Percentiles rank a stretch among this genome's conserved stretches.
These are phyloP conservation scores for Trichoderma arundinaceum DNA, from an alignment of 2,329 filamentous ascomycete species.

Conservation along the genomic window DNA sequence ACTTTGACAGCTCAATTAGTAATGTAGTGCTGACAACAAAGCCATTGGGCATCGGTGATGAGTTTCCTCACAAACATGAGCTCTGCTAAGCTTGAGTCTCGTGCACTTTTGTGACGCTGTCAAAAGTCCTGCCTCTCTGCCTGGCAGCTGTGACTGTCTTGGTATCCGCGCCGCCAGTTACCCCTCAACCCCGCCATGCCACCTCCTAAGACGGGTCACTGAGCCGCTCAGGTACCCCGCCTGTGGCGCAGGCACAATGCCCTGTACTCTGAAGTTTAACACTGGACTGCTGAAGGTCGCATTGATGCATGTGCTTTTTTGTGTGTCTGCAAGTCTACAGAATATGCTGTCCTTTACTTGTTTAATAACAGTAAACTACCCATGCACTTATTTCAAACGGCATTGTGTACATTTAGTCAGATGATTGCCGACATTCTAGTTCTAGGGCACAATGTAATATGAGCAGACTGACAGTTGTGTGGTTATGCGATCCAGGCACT, in stretches of 20 bases:
- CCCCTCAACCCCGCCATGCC: constrained; percentile 32
- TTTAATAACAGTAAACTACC: no score
- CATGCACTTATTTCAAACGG: no score
- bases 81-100: not conserved
- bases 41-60: not conserved
- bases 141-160: no score
- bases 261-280: not conserved
- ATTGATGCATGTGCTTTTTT: no score
- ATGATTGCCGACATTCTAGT: no score
- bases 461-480: not conserved
- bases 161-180: not conserved
- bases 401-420: no score
- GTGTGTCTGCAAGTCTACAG: no score
- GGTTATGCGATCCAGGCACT: not conserved
- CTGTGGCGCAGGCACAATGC: constrained; percentile 30
- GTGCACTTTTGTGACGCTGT: not conserved
- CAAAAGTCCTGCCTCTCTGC: not conserved
- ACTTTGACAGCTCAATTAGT: no score
- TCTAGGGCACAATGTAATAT: not conserved
- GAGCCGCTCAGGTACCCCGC: constrained; percentile 28
- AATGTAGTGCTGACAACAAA: no score
- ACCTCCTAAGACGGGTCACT: not conserved
- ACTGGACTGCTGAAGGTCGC: no score
- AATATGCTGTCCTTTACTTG: no score
- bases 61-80: not conserved